phyloP scores from a whole-genome alignment of 2,329 filamentous ascomycete genomes.

The Alternaria sp. region DNA sequence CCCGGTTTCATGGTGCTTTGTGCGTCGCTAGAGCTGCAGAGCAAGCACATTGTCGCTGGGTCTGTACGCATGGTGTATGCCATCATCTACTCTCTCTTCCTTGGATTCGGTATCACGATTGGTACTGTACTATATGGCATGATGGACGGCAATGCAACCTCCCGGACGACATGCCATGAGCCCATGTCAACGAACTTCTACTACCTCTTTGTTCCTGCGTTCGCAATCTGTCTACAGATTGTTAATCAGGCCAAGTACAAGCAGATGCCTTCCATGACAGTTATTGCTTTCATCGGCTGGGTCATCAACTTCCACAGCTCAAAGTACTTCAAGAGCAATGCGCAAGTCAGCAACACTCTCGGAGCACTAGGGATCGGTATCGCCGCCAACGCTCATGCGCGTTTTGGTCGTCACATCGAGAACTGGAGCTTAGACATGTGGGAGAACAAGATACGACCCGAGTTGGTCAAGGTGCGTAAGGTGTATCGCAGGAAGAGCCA shows the following conservation, averaged over 20 bases:
- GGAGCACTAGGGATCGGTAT: conserved; percentile 80
- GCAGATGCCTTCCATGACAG: conserved; percentile 78
- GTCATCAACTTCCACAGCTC: conserved; percentile 78
- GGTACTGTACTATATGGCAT: conserved; percentile 60
- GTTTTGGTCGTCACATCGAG: conserved; percentile 68
- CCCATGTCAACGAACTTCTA: conserved; percentile 63
- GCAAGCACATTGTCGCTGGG: conserved; percentile 58
- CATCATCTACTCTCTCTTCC: conserved; percentile 63
- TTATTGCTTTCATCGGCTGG: conserved; percentile 78
- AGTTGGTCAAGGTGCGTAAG: conserved; percentile 41
- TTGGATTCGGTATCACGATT: conserved; percentile 62
- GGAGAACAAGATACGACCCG: conserved; percentile 60
- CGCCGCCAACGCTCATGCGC: conserved; percentile 80
- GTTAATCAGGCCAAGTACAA: conserved; percentile 85
- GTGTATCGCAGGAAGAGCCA: conserved; percentile 32
- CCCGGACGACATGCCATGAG: conserved; percentile 54
- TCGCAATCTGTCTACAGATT: conserved; percentile 76
- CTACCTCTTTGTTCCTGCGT: conserved; percentile 78
- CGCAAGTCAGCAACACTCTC: conserved; percentile 79
- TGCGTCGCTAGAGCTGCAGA: conserved; percentile 60
- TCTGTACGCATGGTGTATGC: conserved; percentile 63
- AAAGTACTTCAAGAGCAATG: conserved; percentile 72
- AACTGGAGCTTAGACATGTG: conserved; percentile 65
- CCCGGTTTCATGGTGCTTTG: conserved; percentile 63
- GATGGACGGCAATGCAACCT: conserved; percentile 58